A percentile compares a stretch with the other conserved stretches of the same genome.
Conservation (phyloP, 1,284 basidiomycete genomes). For the Apiotrichum laibachii region DNA sequence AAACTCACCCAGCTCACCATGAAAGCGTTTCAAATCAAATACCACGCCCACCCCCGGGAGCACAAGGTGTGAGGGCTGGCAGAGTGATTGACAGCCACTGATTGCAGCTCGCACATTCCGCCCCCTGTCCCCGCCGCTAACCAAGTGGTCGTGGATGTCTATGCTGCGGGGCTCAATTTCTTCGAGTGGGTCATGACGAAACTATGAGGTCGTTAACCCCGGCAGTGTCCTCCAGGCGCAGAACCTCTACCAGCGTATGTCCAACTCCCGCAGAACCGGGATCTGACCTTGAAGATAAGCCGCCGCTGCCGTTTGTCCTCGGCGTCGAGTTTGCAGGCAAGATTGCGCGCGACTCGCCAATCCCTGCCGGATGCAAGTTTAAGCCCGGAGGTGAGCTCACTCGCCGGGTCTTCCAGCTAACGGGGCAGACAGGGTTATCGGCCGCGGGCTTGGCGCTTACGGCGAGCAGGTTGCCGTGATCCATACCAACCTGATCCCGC, state of each 20-base stretch:
- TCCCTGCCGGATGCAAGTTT: slow-evolving; percentile 77
- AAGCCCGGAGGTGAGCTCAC: slow-evolving; percentile 59
- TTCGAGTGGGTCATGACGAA: slow-evolving; percentile 35
- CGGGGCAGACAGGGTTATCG: slow-evolving; percentile 73
- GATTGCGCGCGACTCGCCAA: slow-evolving; percentile 68
- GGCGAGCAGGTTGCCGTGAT: slow-evolving; percentile 67
- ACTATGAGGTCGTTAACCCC: neutral
- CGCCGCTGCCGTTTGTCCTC: slow-evolving; percentile 75
- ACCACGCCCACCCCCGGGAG: slow-evolving; percentile 67
- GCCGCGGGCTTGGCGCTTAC: slow-evolving; percentile 71
- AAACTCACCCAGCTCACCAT: too few relatives aligned
- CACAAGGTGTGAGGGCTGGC: neutral
- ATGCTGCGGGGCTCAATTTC: slow-evolving; percentile 51
- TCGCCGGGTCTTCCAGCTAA: neutral
- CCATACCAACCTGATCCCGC: slow-evolving; percentile 56
- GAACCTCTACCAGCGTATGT: slow-evolving; percentile 73
- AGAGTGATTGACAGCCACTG: neutral
- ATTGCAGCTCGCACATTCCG: slow-evolving; percentile 55
- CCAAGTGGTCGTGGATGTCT: slow-evolving; percentile 77
- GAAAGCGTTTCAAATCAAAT: slow-evolving; percentile 57
- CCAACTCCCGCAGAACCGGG: too few relatives aligned
- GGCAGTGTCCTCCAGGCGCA: slow-evolving; percentile 69
- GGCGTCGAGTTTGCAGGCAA: slow-evolving; percentile 83
- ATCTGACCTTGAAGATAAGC: slow-evolving; percentile 55
- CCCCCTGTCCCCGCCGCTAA: slow-evolving; percentile 58